Evolutionary conservation across 176 grass and related monocot genomes (phyloP).

Genomic region (sorghum (Sorghum bicolor)): Sorghum_bicolor_NCBIv3 NC_012873.2:10124001-10124500

Average conservation of each 20-base stretch:
- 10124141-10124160: slow-evolving; percentile 47
- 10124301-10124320: slow-evolving; percentile 37
- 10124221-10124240: slow-evolving; percentile 42
- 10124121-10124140: not conserved
- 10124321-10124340: not conserved
- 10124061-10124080: slow-evolving; percentile 56
- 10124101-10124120: not conserved
- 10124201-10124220: slow-evolving; percentile 22
- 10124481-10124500: slow-evolving; percentile 30
- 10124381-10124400: not conserved
- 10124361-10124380: slow-evolving; percentile 5
- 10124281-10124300: not conserved
- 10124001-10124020: slow-evolving; percentile 54
- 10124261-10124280: not conserved
- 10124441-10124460: not conserved
- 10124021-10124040: slow-evolving; percentile 34
- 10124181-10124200: slow-evolving; percentile 55
- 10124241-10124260: slow-evolving; percentile 15
- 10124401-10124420: slow-evolving; percentile 1
- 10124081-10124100: too few species aligned
- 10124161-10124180: slow-evolving; percentile 42
- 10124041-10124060: slow-evolving; percentile 56
- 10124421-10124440: not conserved
- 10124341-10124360: not conserved
- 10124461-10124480: slow-evolving; percentile 19